Conservation (phyloP, 345 rosid species). For the Balakata baccata region DNA sequence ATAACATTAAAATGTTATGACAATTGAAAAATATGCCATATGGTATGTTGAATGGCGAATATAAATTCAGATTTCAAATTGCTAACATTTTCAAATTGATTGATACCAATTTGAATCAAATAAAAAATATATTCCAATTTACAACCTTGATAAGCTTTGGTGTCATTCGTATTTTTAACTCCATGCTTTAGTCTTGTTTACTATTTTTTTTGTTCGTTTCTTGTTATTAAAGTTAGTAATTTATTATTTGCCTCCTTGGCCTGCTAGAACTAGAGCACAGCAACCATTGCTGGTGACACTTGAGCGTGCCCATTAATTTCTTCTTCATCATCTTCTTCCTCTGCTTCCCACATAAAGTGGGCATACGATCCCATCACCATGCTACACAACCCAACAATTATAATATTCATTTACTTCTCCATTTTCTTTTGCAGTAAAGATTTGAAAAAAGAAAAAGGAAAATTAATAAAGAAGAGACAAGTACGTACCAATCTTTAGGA, state of each 20-base stretch:
- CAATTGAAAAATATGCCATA: too few species aligned
- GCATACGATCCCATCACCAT: constrained; percentile 83
- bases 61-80: too few species aligned
- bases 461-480: neutral
- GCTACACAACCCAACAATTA: constrained; percentile 32
- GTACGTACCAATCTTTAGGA: constrained; percentile 76
- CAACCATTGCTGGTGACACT: constrained; percentile 33
- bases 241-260: neutral
- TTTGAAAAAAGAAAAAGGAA: neutral
- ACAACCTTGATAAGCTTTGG: too few species aligned
- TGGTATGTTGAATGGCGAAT: too few species aligned
- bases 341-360: constrained; percentile 83
- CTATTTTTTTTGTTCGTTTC: too few species aligned
- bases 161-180: too few species aligned
- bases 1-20: too few species aligned
- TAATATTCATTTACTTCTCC: neutral
- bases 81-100: too few species aligned
- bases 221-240: constrained; percentile 1
- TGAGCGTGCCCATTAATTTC: constrained; percentile 6
- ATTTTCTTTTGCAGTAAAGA: neutral
- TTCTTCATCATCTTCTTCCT: constrained; percentile 49
- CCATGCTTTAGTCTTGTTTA: too few species aligned
- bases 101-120: too few species aligned
- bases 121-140: too few species aligned
- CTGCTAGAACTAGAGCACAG: constrained; percentile 26